phyloP scores from a whole-genome alignment of 2,329 filamentous ascomycete genomes.

The Apiospora saccharicola region DNA sequence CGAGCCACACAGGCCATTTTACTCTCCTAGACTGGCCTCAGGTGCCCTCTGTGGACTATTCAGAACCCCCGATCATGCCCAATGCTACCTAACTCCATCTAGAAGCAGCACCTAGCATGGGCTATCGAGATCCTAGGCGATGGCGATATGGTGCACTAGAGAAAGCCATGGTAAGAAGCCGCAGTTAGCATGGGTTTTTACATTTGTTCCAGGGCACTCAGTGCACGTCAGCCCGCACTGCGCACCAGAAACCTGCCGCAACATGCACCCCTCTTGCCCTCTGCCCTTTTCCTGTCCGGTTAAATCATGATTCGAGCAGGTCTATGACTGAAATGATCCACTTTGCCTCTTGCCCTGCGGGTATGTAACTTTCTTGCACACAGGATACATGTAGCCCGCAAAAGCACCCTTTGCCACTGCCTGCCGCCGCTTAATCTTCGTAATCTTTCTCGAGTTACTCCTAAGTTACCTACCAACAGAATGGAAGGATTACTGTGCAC shows the following conservation, averaged over 20 bases:
- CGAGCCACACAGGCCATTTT: not conserved
- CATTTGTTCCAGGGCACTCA: not conserved
- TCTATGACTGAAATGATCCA: not conserved
- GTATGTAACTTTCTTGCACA: not conserved
- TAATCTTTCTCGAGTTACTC: not conserved
- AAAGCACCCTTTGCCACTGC: not conserved
- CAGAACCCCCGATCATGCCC: not conserved
- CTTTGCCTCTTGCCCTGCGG: not conserved
- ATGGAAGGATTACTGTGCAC: not conserved
- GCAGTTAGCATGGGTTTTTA: not conserved
- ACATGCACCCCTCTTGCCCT: not conserved
- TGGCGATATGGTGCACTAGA: slow-evolving; percentile 1
- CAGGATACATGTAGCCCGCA: not conserved
- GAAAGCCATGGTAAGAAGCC: not conserved
- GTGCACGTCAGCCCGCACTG: not conserved
- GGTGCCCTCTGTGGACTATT: not conserved
- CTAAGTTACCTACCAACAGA: not conserved
- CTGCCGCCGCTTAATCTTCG: not conserved
- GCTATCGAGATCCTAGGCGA: slow-evolving; percentile 6
- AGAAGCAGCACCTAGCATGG: not conserved
- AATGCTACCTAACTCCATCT: slow-evolving; percentile 16
- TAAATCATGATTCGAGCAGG: not conserved
- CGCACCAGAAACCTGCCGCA: not conserved
- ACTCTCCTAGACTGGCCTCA: not conserved
- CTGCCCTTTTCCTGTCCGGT: not conserved